Conservation (phyloP, 208 protist genomes). For the Naegleria lovaniensis region DNA sequence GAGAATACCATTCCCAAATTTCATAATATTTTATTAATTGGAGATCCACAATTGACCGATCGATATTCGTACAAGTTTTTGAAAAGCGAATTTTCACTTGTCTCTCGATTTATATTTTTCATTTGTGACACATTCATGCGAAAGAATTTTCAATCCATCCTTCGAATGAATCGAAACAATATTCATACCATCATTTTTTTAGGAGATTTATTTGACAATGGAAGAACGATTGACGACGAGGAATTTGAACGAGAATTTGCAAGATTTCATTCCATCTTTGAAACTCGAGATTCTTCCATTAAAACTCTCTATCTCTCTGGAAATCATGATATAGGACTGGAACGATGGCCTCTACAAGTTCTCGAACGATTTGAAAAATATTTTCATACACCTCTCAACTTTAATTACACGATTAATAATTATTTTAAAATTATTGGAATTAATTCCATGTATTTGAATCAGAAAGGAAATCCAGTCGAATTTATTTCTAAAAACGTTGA, state of each 20-base stretch:
- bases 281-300: background rate
- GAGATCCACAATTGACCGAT: constrained; percentile 8
- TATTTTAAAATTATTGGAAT: background rate
- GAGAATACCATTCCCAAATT: no score
- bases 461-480: background rate
- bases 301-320: background rate
- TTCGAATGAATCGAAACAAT: background rate
- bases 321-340: background rate
- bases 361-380: background rate
- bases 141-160: background rate
- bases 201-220: constrained; percentile 2
- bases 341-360: background rate
- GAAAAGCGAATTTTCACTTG: background rate
- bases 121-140: background rate
- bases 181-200: background rate
- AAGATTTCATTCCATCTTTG: background rate
- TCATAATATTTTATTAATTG: constrained; percentile 4
- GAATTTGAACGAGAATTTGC: background rate
- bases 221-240: background rate
- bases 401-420: background rate
- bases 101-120: background rate
- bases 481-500: background rate
- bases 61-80: background rate
- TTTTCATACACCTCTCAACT: background rate
- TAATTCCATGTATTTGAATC: background rate